These are phyloP conservation scores for Aspergillus sp. DNA, from an alignment of 2,329 filamentous ascomycete genomes.

Conservation along the genomic window DNA sequence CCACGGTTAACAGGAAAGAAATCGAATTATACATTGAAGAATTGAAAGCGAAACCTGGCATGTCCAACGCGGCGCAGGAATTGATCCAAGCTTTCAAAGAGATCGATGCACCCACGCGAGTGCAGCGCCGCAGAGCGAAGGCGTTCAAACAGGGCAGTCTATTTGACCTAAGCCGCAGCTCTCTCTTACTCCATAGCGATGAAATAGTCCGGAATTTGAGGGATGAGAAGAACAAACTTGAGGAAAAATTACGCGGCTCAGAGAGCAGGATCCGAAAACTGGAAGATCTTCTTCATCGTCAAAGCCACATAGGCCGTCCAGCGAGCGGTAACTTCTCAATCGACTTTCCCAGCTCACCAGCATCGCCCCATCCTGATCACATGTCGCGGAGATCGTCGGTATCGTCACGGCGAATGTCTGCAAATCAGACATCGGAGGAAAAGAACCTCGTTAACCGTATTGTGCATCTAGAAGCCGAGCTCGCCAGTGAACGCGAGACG, in stretches of 20 bases:
- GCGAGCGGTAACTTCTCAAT: slow-evolving; percentile 50
- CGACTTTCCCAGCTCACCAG: neutral
- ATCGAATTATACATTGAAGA: slow-evolving; percentile 70
- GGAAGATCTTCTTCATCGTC: slow-evolving; percentile 88
- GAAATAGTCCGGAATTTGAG: slow-evolving; percentile 75
- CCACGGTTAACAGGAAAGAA: slow-evolving; percentile 71
- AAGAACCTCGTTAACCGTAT: slow-evolving; percentile 63
- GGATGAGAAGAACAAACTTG: slow-evolving; percentile 75
- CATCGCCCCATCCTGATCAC: slow-evolving; percentile 28
- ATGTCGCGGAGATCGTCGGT: slow-evolving; percentile 60
- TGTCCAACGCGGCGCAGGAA: slow-evolving; percentile 67
- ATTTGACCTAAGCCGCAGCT: slow-evolving; percentile 87
- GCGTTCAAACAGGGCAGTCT: slow-evolving; percentile 97
- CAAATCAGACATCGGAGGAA: slow-evolving; percentile 60
- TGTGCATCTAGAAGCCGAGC: slow-evolving; percentile 72
- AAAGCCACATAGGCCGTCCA: slow-evolving; percentile 60
- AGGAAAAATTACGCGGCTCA: slow-evolving; percentile 74
- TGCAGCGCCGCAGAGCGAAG: slow-evolving; percentile 82
- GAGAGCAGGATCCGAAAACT: slow-evolving; percentile 87
- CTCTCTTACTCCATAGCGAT: slow-evolving; percentile 81
- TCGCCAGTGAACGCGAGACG: slow-evolving; percentile 70
- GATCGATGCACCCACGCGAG: slow-evolving; percentile 76
- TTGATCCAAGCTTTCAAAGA: slow-evolving; percentile 76
- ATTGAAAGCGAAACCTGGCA: slow-evolving; percentile 64
- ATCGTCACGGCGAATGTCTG: slow-evolving; percentile 61